Base-by-base conservation (phyloP, 1,139 yeast genomes). In the Candida sp. region DNA sequence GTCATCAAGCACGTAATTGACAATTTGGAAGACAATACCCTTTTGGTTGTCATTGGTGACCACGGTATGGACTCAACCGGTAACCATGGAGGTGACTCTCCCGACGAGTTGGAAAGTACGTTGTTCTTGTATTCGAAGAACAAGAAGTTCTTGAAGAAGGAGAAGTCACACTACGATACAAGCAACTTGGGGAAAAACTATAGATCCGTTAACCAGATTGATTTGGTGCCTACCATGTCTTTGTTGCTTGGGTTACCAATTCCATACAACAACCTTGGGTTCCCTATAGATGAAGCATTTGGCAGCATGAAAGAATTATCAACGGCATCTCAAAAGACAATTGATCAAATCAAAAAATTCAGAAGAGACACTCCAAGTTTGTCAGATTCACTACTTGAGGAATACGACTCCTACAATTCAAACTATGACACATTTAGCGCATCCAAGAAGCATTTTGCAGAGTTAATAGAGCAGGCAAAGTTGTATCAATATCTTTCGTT, bases 41-140 rank as follows among this genome's bases (percentile, higher is more conserved):
- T 96, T 41, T 73, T 96, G 41, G 75, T 94, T 22, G 91, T 96
- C 1, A 84, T 96, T 83, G 99, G 99, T 5, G 98, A 93, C 63
- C 98, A 93, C 65, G 98, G 98, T 22, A 93, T 93, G 98, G 98
- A 93, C 63, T 80, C 85, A 34, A 90, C 96, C 1, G 98, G 98
- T 0, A 94, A 93, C 62, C 97, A 96, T 63, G 99, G 99, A 4
- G 99, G 99, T 43, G 99, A 96, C 64, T 86, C 97, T 0, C 72
- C 67, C 11, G 92, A 87, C 58, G 99, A 96, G 65, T 73, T 94
- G 41, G 97, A 93, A 59, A 84, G 96, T 45, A 85, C 97, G 0
- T 69, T 96, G 35, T 96, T 96, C 78, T 73, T 93, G 79, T 92
- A 92, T 65, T 79, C 93, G 3, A 90, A 88, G 63, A 65, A 56